A percentile compares a stretch with the other conserved stretches of the same genome.
Evolutionary conservation across 164 flowering plant species (phyloP).

Genomic region (Vitis labrusca): DNA sequence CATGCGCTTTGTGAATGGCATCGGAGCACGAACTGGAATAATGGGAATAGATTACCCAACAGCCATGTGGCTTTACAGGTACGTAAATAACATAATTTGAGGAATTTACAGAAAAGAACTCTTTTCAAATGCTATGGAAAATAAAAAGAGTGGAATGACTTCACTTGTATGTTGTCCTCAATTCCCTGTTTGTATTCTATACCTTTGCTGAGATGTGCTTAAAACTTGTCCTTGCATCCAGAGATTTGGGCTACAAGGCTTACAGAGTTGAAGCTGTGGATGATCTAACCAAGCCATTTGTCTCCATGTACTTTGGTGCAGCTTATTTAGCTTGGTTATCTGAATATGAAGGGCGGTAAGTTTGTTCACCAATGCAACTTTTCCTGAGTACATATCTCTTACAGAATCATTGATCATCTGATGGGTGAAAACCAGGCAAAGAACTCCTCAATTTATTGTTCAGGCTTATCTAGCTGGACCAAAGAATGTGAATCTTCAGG

Average conservation of each 20-base stretch:
- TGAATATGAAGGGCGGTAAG: conserved; percentile 81
- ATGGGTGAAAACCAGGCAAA: conserved; percentile 43
- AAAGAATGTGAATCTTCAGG: conserved; percentile 63
- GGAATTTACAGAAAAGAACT: not conserved
- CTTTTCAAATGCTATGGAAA: not conserved
- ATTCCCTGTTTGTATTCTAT: not conserved
- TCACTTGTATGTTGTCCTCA: not conserved
- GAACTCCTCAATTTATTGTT: conserved; percentile 68
- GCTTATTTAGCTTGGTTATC: conserved; percentile 81
- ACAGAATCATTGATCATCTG: not conserved
- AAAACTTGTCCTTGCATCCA: conserved; percentile 19
- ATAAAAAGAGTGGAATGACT: not conserved
- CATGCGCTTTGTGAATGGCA: conserved; percentile 77
- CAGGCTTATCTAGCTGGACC: conserved; percentile 87
- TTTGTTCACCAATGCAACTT: not conserved
- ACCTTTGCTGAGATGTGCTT: conserved; percentile 6
- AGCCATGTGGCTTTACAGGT: conserved; percentile 83
- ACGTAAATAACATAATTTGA: conserved; percentile 20
- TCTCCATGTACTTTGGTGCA: conserved; percentile 89
- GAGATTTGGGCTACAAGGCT: conserved; percentile 75
- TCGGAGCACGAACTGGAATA: conserved; percentile 55
- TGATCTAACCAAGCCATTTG: conserved; percentile 74
- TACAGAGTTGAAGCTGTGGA: conserved; percentile 48
- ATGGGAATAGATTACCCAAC: conserved; percentile 81
- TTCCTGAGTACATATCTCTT: not conserved